phyloP scores from a whole-genome alignment of 1,139 yeast species.

The Zygoascus sp. region DNA sequence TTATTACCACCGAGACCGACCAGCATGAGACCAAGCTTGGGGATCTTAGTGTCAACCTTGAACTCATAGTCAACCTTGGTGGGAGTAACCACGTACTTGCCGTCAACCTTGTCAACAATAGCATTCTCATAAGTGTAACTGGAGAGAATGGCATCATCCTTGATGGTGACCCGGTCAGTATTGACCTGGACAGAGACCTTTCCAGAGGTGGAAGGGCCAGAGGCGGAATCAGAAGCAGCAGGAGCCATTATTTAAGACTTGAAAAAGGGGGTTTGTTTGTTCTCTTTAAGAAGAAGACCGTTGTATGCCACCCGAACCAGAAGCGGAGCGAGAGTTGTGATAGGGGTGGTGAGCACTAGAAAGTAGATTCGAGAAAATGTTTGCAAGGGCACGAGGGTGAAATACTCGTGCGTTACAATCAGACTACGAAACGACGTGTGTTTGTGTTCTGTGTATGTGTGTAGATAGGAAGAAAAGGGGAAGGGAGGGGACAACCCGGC shows the following conservation, averaged over 20 bases:
- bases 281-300: constrained; percentile 16
- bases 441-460: too few species aligned
- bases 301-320: constrained; percentile 36
- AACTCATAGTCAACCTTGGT: constrained; percentile 72
- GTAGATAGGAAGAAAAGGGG: constrained; percentile 1
- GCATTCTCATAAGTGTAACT: constrained; percentile 70
- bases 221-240: constrained; percentile 30
- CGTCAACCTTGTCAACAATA: constrained; percentile 51
- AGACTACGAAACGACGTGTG: background rate
- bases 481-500: background rate
- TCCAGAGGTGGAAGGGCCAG: constrained; percentile 37
- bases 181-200: constrained; percentile 49
- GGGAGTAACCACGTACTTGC: constrained; percentile 65
- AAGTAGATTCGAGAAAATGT: constrained; percentile 33
- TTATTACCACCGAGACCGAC: constrained; percentile 97
- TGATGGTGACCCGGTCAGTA: constrained; percentile 56
- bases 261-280: constrained; percentile 5
- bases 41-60: constrained; percentile 76
- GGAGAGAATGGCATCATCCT: constrained; percentile 59
- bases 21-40: constrained; percentile 82
- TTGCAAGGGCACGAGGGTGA: constrained; percentile 10
- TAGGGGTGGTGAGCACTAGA: constrained; percentile 36
- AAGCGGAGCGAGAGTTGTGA: constrained; percentile 33
- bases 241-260: constrained; percentile 24
- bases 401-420: background rate